These are phyloP conservation scores for Trichoderma sp. DNA, from an alignment of 2,329 filamentous ascomycete genomes.

Conservation along the genomic window DNA sequence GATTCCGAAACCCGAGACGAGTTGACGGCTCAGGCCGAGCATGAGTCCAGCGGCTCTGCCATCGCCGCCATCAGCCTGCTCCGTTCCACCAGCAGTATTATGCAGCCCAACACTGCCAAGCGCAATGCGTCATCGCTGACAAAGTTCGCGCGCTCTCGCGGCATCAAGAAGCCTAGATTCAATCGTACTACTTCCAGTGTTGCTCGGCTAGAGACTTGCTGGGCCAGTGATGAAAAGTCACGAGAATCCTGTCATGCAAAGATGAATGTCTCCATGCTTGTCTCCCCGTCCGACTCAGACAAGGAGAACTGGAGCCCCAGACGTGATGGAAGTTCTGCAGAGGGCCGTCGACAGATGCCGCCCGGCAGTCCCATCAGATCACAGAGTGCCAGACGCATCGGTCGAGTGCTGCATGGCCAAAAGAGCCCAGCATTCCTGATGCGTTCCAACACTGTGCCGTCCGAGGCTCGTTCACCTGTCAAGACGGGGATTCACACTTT, in stretches of 20 bases:
- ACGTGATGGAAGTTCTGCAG: conserved; percentile 49
- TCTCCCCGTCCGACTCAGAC: conserved; percentile 70
- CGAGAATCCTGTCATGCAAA: conserved; percentile 37
- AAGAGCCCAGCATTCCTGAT: conserved; percentile 41
- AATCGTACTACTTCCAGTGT: conserved; percentile 64
- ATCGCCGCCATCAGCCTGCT: conserved; percentile 81
- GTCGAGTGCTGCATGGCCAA: conserved; percentile 48
- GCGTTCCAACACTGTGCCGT: conserved; percentile 49
- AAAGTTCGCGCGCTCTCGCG: conserved; percentile 39
- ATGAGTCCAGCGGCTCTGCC: conserved; percentile 78
- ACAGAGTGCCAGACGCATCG: conserved; percentile 47
- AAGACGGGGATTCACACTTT: conserved; percentile 54
- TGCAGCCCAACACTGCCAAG: conserved; percentile 64
- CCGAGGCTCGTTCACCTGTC: conserved; percentile 39
- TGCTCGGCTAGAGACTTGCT: conserved; percentile 59
- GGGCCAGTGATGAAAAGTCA: conserved; percentile 37
- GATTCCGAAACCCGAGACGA: conserved; percentile 79
- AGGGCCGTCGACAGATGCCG: conserved; percentile 42
- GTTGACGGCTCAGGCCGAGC: conserved; percentile 77
- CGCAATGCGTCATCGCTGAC: conserved; percentile 59
- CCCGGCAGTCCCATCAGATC: conserved; percentile 40
- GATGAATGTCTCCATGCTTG: conserved; percentile 47
- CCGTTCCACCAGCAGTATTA: conserved; percentile 64
- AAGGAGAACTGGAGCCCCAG: conserved; percentile 87
- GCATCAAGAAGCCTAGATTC: conserved; percentile 65